Evolutionary conservation across 371 early-diverging fungal species (phyloP).

Genomic region (Coemansia sp.): DNA sequence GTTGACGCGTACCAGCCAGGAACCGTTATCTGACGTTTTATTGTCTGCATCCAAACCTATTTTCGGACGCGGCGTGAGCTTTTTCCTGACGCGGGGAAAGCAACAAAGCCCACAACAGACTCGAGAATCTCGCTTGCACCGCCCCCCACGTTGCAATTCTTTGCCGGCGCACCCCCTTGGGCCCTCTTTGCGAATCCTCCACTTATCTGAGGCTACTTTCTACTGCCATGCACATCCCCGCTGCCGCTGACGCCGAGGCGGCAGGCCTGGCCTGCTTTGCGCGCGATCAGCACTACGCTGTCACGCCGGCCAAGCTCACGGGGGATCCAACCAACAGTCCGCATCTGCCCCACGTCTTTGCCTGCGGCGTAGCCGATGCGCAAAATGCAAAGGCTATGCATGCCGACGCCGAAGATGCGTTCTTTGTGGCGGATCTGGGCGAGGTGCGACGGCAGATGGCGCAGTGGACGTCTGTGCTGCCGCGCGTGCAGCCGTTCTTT

Average conservation of each 20-base stretch:
- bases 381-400: conserved; percentile 21
- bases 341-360: conserved; percentile 8
- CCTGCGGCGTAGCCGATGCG: conserved; percentile 30
- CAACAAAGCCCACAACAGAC: conserved; percentile 11
- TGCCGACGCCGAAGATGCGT: conserved; percentile 79
- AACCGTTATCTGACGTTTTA: background rate
- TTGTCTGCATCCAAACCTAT: background rate
- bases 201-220: conserved; percentile 3
- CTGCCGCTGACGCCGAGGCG: background rate
- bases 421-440: conserved; percentile 91
- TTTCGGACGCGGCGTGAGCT: conserved; percentile 8
- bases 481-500: conserved; percentile 93
- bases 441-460: conserved; percentile 81
- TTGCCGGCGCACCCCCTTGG: conserved; percentile 45
- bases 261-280: background rate
- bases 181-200: conserved; percentile 10
- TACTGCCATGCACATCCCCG: conserved; percentile 15
- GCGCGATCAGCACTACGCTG: conserved; percentile 13
- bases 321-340: background rate
- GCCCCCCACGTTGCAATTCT: conserved; percentile 25
- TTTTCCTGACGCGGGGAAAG: conserved; percentile 29
- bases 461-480: conserved; percentile 79
- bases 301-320: conserved; percentile 22
- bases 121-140: conserved; percentile 16
- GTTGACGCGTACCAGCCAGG: background rate